These are phyloP conservation scores for Petunia secreta DNA, from an alignment of 257 asterid species.

Conservation along the genomic window DNA sequence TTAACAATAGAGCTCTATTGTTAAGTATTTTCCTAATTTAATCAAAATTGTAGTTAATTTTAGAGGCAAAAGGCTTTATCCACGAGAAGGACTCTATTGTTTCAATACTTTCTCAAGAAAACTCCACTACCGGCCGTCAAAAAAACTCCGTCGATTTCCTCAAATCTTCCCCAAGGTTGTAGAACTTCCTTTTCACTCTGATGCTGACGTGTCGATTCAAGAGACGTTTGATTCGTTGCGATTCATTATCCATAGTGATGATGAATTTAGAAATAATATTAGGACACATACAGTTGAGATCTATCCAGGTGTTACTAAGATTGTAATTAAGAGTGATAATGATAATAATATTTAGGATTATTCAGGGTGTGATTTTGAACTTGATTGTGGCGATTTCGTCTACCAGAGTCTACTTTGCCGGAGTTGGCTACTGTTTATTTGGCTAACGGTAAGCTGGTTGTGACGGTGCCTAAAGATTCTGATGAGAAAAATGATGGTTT, in stretches of 20 bases:
- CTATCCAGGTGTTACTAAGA: conserved; percentile 75
- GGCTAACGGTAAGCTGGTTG: conserved; percentile 64
- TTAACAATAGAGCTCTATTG: too few species aligned
- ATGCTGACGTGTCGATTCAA: conserved; percentile 62
- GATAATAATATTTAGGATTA: conserved; percentile 38
- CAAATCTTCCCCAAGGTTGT: conserved; percentile 82
- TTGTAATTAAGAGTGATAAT: conserved; percentile 25
- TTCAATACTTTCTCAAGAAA: conserved; percentile 42
- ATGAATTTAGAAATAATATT: conserved; percentile 40
- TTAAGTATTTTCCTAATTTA: too few species aligned
- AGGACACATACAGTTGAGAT: conserved; percentile 69
- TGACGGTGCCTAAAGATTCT: conserved; percentile 68
- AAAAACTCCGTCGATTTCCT: conserved; percentile 75
- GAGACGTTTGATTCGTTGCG: conserved; percentile 56
- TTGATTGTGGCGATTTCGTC: conserved; percentile 48
- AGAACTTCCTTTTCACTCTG: conserved; percentile 69
- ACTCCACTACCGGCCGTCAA: conserved; percentile 40
- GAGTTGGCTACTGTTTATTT: conserved; percentile 56
- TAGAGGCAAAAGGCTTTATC: too few species aligned
- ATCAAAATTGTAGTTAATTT: too few species aligned
- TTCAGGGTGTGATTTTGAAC: conserved; percentile 56
- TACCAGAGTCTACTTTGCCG: conserved; percentile 43
- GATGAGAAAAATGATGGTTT: conserved; percentile 34
- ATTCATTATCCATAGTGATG: conserved; percentile 32
- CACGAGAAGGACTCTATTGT: conserved; percentile 32